Conservation (phyloP, 1,284 basidiomycete species). For the Malassezia slooffiae region DNA sequence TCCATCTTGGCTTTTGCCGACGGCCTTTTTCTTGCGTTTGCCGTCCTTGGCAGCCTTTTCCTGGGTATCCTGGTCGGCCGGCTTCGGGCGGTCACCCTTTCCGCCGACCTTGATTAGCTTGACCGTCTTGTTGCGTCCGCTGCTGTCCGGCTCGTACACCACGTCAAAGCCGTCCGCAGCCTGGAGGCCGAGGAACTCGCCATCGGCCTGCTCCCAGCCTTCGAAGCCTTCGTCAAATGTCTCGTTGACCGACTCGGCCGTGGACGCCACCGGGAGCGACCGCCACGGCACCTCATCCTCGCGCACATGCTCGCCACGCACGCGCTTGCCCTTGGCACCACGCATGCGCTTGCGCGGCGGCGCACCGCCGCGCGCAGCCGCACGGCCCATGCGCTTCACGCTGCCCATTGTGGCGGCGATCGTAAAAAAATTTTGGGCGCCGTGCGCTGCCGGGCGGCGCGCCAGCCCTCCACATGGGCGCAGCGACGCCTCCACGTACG, state of each 20-base stretch:
- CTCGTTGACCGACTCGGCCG: conserved; percentile 9
- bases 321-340: too few relatives aligned
- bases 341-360: too few relatives aligned
- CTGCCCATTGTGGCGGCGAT: too few relatives aligned
- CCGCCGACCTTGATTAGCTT: conserved; percentile 17
- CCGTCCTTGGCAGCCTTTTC: background rate
- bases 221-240: conserved; percentile 14
- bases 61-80: background rate
- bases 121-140: conserved; percentile 23
- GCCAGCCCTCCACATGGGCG: too few relatives aligned
- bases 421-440: too few relatives aligned
- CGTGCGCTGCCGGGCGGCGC: too few relatives aligned
- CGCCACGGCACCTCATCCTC: conserved; percentile 9
- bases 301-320: conserved; percentile 1
- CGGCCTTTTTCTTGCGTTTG: background rate
- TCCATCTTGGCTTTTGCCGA: too few relatives aligned
- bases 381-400: too few relatives aligned
- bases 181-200: conserved; percentile 42
- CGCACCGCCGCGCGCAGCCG: too few relatives aligned
- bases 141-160: conserved; percentile 18
- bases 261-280: background rate
- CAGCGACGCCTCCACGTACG: conserved; percentile 8
- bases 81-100: too few relatives aligned
- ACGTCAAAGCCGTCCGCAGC: conserved; percentile 39
- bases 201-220: conserved; percentile 13